Conservation (phyloP, 2,329 filamentous ascomycete genomes). For the Neopestalotiopsis sp. region DNA sequence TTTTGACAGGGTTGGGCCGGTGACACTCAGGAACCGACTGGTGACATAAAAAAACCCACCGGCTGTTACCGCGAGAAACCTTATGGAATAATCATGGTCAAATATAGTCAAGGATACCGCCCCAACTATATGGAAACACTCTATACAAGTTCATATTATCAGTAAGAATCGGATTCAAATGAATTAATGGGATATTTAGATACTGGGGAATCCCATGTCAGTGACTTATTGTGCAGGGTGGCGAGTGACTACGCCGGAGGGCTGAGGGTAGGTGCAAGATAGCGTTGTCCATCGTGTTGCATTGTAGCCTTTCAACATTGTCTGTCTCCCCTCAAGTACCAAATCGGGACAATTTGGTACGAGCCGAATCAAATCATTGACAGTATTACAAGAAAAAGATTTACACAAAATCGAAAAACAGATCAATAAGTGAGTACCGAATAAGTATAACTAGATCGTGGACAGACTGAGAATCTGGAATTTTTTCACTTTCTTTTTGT, state of each 20-base stretch:
- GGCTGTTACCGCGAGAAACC: neutral
- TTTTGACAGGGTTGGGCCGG: neutral
- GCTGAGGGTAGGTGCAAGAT: neutral
- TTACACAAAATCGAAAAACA: neutral
- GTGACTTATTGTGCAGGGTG: too few relatives aligned
- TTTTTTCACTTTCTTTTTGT: neutral
- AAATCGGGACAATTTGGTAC: neutral
- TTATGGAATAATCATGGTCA: neutral
- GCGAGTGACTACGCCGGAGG: too few relatives aligned
- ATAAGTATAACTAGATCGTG: neutral
- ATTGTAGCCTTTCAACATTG: too few relatives aligned
- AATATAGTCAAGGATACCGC: neutral
- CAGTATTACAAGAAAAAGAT: neutral
- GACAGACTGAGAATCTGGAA: too few relatives aligned
- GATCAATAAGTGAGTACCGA: neutral
- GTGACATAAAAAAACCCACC: slow-evolving; percentile 2
- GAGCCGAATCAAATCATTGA: neutral
- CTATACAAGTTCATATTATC: neutral
- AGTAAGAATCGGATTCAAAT: neutral
- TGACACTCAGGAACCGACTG: neutral
- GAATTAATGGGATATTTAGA: too few relatives aligned
- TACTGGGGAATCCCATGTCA: too few relatives aligned
- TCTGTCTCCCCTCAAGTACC: too few relatives aligned
- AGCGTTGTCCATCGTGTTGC: neutral
- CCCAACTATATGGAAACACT: neutral